These are phyloP conservation scores for Colletotrichum sp. DNA, from an alignment of 2,329 filamentous ascomycete genomes.

Conservation along the genomic window DNA sequence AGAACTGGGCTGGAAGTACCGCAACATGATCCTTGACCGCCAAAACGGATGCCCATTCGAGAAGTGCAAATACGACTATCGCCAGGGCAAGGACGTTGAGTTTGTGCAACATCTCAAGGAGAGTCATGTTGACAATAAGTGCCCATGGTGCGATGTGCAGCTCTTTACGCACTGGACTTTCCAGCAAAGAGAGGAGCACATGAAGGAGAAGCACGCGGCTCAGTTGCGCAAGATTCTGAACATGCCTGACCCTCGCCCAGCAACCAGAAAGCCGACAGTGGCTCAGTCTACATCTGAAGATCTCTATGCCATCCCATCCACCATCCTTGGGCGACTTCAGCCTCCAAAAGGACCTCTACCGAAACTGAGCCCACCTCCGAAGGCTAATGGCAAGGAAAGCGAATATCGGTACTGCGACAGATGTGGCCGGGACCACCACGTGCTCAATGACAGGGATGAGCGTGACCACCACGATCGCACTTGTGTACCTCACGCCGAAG, in stretches of 20 bases:
- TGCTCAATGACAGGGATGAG: slow-evolving; percentile 14
- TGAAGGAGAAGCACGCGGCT: slow-evolving; percentile 31
- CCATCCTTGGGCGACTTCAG: background rate
- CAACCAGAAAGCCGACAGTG: background rate
- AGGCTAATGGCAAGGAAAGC: slow-evolving; percentile 15
- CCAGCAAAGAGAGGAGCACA: slow-evolving; percentile 30
- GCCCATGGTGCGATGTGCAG: slow-evolving; percentile 38
- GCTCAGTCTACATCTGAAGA: background rate
- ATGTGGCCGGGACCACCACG: slow-evolving; percentile 25
- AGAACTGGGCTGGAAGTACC: slow-evolving; percentile 35
- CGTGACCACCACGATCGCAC: slow-evolving; percentile 24
- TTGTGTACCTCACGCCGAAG: slow-evolving; percentile 23
- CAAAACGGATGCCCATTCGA: slow-evolving; percentile 40
- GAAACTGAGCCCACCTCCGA: slow-evolving; percentile 1
- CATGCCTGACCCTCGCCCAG: background rate
- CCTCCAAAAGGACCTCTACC: slow-evolving; percentile 4
- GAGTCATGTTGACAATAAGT: slow-evolving; percentile 37
- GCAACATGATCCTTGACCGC: slow-evolving; percentile 38
- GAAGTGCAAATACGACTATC: slow-evolving; percentile 39
- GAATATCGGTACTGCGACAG: slow-evolving; percentile 27
- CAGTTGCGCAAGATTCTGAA: slow-evolving; percentile 18
- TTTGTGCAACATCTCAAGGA: slow-evolving; percentile 40
- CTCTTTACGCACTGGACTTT: slow-evolving; percentile 33
- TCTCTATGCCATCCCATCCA: background rate
- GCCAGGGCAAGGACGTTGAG: slow-evolving; percentile 27